Conservation (phyloP, 345 rosid species). For the Cardamine occulta region DNA sequence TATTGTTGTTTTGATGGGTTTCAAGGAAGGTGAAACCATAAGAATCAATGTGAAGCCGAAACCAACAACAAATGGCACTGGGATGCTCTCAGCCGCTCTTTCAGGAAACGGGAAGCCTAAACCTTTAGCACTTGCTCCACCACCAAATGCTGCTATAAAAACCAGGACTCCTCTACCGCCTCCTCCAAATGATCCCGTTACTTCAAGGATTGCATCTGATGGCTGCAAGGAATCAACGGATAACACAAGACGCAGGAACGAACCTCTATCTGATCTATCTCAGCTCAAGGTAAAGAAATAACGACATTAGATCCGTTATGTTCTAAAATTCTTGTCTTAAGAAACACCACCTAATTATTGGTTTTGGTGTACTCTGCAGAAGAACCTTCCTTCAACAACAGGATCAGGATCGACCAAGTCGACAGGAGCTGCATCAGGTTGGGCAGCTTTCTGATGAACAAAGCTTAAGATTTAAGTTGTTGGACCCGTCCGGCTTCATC, state of each 20-base stretch:
- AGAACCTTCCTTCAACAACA: slow-evolving; percentile 71
- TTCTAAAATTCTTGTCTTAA: not conserved
- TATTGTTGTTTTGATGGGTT: slow-evolving; percentile 28
- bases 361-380: slow-evolving; percentile 55
- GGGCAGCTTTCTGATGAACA: slow-evolving; percentile 87
- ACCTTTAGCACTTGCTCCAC: slow-evolving; percentile 74
- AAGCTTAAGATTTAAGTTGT: slow-evolving; percentile 79
- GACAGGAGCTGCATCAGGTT: slow-evolving; percentile 82
- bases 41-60: slow-evolving; percentile 94
- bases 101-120: slow-evolving; percentile 67
- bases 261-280: slow-evolving; percentile 73
- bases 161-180: slow-evolving; percentile 86
- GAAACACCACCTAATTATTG: not conserved
- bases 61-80: slow-evolving; percentile 75
- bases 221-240: slow-evolving; percentile 43
- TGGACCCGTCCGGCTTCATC: slow-evolving; percentile 42
- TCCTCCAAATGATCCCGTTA: slow-evolving; percentile 86
- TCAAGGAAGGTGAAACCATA: slow-evolving; percentile 97
- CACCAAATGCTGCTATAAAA: slow-evolving; percentile 65
- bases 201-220: slow-evolving; percentile 55
- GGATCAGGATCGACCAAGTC: slow-evolving; percentile 60
- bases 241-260: slow-evolving; percentile 47
- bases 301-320: not conserved
- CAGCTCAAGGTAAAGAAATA: slow-evolving; percentile 66
- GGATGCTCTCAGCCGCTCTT: slow-evolving; percentile 93